Evolutionary conservation across 2,329 filamentous ascomycete genomes (phyloP).

Genomic region (Penicillium occitanis): DNA sequence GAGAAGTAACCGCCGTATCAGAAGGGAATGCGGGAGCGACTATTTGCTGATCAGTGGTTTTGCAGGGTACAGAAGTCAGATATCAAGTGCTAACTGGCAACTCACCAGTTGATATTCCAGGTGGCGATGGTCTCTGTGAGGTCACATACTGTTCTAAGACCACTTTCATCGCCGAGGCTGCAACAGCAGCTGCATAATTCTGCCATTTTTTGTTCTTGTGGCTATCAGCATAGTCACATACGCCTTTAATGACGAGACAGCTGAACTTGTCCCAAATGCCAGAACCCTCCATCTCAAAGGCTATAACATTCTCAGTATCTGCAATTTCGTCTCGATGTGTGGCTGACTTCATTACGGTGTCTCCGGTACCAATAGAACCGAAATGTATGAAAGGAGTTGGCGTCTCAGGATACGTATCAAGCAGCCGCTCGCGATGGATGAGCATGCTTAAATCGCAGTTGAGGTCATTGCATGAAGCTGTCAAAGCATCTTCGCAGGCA

Average conservation of each 20-base stretch:
- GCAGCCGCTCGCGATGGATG: conserved; percentile 19
- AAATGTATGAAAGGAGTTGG: conserved; percentile 34
- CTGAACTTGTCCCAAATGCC: conserved; percentile 25
- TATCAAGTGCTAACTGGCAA: neutral
- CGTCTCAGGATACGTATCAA: conserved; percentile 9
- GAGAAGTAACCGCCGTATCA: neutral
- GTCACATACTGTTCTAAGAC: conserved; percentile 13
- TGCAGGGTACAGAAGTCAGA: neutral
- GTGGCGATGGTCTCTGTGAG: neutral
- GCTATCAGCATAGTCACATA: conserved; percentile 26
- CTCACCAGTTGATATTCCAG: conserved; percentile 4
- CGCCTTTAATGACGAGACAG: conserved; percentile 22
- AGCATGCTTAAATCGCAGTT: conserved; percentile 23
- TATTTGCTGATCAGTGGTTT: neutral
- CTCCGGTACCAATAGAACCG: conserved; percentile 34
- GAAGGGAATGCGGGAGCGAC: neutral
- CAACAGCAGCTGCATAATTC: conserved; percentile 22
- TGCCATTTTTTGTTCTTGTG: conserved; percentile 27
- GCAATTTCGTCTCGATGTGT: conserved; percentile 39
- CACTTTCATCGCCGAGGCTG: conserved; percentile 17
- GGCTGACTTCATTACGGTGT: conserved; percentile 38
- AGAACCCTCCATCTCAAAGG: conserved; percentile 28
- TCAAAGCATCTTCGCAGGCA: conserved; percentile 11
- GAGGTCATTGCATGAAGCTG: conserved; percentile 16
- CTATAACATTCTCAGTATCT: conserved; percentile 23